phyloP scores from a whole-genome alignment of 208 protist species.

The Leishmania tropica region DNA sequence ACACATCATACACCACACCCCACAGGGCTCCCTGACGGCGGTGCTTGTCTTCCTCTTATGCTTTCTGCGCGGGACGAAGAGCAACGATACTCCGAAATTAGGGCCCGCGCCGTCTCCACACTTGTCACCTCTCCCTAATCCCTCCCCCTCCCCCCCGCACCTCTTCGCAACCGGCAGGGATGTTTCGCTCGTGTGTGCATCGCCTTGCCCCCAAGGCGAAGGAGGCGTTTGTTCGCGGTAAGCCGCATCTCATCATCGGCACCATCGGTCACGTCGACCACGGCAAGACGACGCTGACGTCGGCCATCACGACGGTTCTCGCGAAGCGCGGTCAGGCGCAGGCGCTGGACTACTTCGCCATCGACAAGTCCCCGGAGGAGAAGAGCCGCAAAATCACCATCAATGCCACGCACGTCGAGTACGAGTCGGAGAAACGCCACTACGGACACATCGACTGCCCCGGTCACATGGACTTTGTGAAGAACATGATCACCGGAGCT shows the following conservation, averaged over 20 bases:
- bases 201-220: conserved; percentile 45
- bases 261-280: conserved; percentile 99
- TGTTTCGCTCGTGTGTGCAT: conserved; percentile 41
- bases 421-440: conserved; percentile 98
- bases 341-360: conserved; percentile 96
- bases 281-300: conserved; percentile 99
- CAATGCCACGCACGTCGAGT: conserved; percentile 98
- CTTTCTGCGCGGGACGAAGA: background rate
- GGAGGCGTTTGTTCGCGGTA: conserved; percentile 93
- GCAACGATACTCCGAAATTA: background rate
- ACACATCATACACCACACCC: too few relatives aligned
- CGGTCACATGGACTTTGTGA: conserved; percentile 99
- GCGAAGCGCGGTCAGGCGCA: conserved; percentile 83
- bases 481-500: conserved; percentile 99
- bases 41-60: background rate
- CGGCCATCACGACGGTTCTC: conserved; percentile 97
- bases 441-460: conserved; percentile 99
- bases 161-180: background rate
- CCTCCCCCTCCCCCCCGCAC: background rate
- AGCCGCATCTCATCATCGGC: conserved; percentile 98
- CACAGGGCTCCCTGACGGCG: background rate
- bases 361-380: conserved; percentile 99
- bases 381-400: conserved; percentile 99
- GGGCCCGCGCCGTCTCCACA: background rate
- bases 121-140: background rate